phyloP scores from a whole-genome alignment of 768 basidiomycete species.

The Boletus sensibilis region DNA sequence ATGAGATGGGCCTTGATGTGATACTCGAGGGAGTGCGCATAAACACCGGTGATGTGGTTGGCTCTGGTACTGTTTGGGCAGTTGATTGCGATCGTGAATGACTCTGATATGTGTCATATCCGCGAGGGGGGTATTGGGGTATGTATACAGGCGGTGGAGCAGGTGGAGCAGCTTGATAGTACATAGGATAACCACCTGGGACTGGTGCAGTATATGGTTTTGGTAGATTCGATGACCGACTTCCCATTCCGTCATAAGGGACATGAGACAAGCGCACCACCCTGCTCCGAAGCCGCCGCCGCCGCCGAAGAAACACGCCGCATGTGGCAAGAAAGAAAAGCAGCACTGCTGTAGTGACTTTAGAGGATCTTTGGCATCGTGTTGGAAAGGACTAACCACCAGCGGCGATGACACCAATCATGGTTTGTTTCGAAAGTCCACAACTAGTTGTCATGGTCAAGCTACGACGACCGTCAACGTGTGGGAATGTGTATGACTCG shows the following conservation, averaged over 20 bases:
- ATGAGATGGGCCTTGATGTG: slow-evolving; percentile 1
- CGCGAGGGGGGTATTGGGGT: slow-evolving; percentile 11
- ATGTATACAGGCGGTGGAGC: neutral
- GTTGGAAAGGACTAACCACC: slow-evolving; percentile 11
- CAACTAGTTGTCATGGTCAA: neutral
- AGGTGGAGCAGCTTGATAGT: slow-evolving; percentile 2
- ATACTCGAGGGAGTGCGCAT: neutral
- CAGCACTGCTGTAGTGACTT: neutral
- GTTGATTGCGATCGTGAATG: slow-evolving; percentile 3
- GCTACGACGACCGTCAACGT: neutral
- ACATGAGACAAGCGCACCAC: neutral
- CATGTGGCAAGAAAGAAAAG: neutral
- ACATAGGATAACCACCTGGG: neutral
- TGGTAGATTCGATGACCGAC: neutral
- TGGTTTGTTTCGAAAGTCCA: neutral
- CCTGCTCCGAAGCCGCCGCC: slow-evolving; percentile 2
- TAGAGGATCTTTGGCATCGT: neutral
- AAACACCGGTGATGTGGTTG: neutral
- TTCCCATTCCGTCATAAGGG: neutral
- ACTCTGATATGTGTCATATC: neutral
- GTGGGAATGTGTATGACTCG: neutral
- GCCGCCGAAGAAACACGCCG: neutral
- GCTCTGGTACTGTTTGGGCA: neutral
- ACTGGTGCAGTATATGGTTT: neutral
- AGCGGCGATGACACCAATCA: neutral